phyloP scores from a whole-genome alignment of 2,329 filamentous ascomycete genomes.

The Ascochyta lentis region DNA sequence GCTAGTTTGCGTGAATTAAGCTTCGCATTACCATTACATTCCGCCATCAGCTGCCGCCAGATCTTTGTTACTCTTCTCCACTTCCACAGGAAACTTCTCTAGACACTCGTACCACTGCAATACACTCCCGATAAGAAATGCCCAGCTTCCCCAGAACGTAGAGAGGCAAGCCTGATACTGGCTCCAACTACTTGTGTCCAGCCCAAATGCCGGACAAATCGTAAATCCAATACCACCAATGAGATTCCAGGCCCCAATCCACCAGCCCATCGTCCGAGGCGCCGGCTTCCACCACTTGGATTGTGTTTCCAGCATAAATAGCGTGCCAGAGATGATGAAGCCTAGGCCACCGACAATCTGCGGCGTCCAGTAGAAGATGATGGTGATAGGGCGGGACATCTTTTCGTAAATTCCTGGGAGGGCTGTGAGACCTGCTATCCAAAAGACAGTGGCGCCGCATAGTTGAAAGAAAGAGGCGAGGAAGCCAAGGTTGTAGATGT shows the following conservation, averaged over 20 bases:
- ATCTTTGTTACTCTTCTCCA: not conserved
- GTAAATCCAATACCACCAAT: constrained; percentile 70
- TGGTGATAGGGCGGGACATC: constrained; percentile 55
- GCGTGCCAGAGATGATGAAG: constrained; percentile 63
- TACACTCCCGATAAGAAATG: constrained; percentile 43
- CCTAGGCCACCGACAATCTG: constrained; percentile 68
- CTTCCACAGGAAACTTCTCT: constrained; percentile 42
- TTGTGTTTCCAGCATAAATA: constrained; percentile 74
- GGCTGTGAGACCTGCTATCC: constrained; percentile 67
- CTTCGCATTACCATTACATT: not conserved
- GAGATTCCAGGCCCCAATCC: constrained; percentile 71
- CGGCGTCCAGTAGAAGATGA: constrained; percentile 67
- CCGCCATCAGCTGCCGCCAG: not conserved
- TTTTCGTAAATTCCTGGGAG: constrained; percentile 63
- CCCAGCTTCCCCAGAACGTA: constrained; percentile 48
- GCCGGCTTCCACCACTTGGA: constrained; percentile 67
- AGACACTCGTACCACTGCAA: constrained; percentile 47
- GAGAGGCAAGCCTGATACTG: constrained; percentile 41
- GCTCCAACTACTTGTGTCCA: constrained; percentile 38
- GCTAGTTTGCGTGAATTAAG: not conserved
- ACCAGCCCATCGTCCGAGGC: constrained; percentile 66
- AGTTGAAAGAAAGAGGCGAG: constrained; percentile 65
- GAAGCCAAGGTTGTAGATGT: constrained; percentile 68
- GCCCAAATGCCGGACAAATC: constrained; percentile 46
- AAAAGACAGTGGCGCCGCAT: constrained; percentile 67